Evolutionary conservation across 2,329 filamentous ascomycete species (phyloP), one percentile per base, ranked within the genome.

Genomic region (Colletotrichum salicis): DNA sequence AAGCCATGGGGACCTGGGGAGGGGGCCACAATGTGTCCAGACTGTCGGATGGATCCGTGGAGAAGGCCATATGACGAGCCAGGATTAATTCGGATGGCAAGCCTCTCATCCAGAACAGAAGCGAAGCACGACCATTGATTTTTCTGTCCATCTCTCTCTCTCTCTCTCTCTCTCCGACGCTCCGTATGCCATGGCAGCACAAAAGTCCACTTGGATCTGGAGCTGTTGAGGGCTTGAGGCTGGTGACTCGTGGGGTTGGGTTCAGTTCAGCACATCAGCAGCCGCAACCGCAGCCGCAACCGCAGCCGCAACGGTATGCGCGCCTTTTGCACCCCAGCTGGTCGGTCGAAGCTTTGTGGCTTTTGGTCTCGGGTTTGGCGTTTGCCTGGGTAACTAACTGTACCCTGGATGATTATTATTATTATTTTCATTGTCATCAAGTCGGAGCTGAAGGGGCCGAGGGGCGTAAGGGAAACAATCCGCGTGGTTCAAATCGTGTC

Each of bases 71-170:
- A 60, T 37, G 54, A 51, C 8, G 45, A 60, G 29, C 35, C 52
- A 71, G 69, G 58, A 65, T 68, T 68, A 41, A 41, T 35, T 71
- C 52, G 24, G 45, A 31, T 35, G 33, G 41, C 48, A 59, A 33
- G 19, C 41, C 41, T 41, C 35, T 54, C 31, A 15, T 45, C 4
- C 48, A 29, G 58, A 58, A 62, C 48, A 29, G 58, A 58, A 62
- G 37, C 51, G 61, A 60, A 22, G 10, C 27, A 35, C 13, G 29
- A 29, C 41, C 41, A 22, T 48, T 22, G 41, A 48, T n/a, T n/a
- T 8, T 19, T 48, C 5, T 45, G 15, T 48, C 41, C 41, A 48
- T 48, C 41, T 22, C 19, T 6, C 37, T 5, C 37, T 5, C 37
- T 7, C 13, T 15, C 35, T 11, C 33, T 35, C 1, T 37, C 35